Evolutionary conservation across 2,329 filamentous ascomycete species (phyloP), one percentile per base, ranked within the genome.

Genomic region (Colletotrichum paranaense): DNA sequence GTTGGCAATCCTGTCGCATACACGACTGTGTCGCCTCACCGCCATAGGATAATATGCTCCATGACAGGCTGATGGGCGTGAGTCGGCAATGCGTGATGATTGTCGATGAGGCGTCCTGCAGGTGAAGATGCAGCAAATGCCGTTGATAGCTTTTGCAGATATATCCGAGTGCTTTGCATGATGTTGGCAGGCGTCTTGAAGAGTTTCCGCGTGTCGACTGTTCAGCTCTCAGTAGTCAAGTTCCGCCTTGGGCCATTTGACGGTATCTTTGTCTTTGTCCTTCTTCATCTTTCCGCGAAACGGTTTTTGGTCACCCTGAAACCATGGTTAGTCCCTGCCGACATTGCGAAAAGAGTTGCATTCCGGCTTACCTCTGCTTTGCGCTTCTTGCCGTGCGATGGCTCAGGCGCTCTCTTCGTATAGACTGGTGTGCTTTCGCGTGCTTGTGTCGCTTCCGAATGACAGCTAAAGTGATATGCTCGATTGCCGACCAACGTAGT

Each of bases 401-500:
- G 90, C 79, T 93, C 92, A 1, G 91, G 91, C 5, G 90, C 92
- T 75, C 86, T 79, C 79, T 87, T 78, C 69, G 85, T 77, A 73
- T 83, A 79, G 67, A 70, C 77, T 76, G 84, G 84, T 16, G 84
- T 86, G 32, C 80, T 83, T 57, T 85, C 87, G 8, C 89, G 88
- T 76, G 93, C 92, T 79, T 91, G 92, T 46, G 90, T 93, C 38
- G 94, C 93, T 83, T 98, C 96, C 22, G 91, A 90, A 81, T 96
- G 94, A 81, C 97, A 99, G 67, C 92, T 97, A 12, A 93, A 95
- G 82, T 99, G 97, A 78, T 95, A 98, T 19, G 97, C 93, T 75
- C 94, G 91, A 68, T 89, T 91, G 46, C 93, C 94, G 35, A 97
- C 90, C 76, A 92, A 89, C 63, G 94, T 88, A 0, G 96, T 94